These are phyloP conservation scores for Phaeosphaeriaceae sp. DNA, from an alignment of 2,329 filamentous ascomycete species.

Conservation along the genomic window DNA sequence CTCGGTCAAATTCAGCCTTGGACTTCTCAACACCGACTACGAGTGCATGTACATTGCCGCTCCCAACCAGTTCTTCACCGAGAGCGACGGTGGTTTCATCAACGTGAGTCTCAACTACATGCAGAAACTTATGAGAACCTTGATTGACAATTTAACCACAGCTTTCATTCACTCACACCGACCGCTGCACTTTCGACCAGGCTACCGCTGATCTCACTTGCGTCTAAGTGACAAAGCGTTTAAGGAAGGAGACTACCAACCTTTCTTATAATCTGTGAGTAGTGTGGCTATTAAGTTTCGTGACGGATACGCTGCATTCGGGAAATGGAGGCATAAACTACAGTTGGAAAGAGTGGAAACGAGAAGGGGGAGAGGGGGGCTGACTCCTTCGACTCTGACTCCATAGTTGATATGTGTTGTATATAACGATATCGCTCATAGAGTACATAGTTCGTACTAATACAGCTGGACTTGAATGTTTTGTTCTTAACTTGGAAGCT, in stretches of 20 bases:
- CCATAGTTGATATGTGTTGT: too few species aligned
- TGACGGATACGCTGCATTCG: too few species aligned
- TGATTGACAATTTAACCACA: background rate
- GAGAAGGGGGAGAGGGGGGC: too few species aligned
- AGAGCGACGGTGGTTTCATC: conserved; percentile 8
- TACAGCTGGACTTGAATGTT: too few species aligned
- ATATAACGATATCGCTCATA: too few species aligned
- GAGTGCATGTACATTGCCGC: conserved; percentile 13
- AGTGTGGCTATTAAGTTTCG: too few species aligned
- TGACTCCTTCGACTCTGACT: too few species aligned
- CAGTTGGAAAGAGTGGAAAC: too few species aligned
- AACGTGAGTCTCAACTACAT: conserved; percentile 1
- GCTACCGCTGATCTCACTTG: conserved; percentile 11
- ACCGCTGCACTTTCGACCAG: conserved; percentile 10
- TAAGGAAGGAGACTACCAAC: background rate
- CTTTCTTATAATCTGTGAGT: too few species aligned
- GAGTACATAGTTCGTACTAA: too few species aligned
- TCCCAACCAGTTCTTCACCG: conserved; percentile 11
- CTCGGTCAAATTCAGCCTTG: conserved; percentile 9
- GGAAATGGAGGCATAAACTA: too few species aligned
- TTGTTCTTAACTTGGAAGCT: too few species aligned
- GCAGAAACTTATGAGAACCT: background rate
- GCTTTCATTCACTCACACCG: conserved; percentile 6
- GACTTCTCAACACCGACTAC: conserved; percentile 13
- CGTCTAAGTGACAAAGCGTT: conserved; percentile 1